Conservation (phyloP, 2,329 filamentous ascomycete species). For the Coniella vitis region DNA sequence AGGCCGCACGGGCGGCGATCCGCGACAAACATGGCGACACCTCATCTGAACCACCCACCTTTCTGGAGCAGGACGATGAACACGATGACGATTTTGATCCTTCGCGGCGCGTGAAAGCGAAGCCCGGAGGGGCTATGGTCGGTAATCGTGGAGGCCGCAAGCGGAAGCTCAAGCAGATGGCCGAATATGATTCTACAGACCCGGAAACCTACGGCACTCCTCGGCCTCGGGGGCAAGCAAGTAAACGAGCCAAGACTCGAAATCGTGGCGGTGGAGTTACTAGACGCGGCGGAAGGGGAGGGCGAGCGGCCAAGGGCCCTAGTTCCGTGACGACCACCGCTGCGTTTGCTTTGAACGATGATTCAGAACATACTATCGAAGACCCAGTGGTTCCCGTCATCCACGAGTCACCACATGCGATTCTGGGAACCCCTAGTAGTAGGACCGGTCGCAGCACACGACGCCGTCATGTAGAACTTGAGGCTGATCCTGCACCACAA, state of each 20-base stretch:
- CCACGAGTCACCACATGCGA: slow-evolving; percentile 4
- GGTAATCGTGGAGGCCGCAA: slow-evolving; percentile 12
- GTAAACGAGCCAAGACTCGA: slow-evolving; percentile 4
- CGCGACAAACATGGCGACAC: slow-evolving; percentile 9
- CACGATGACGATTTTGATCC: slow-evolving; percentile 16
- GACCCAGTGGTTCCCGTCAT: background rate
- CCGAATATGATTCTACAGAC: background rate
- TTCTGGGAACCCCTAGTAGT: slow-evolving; percentile 16
- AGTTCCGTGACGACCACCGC: slow-evolving; percentile 9
- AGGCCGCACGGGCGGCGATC: slow-evolving; percentile 1
- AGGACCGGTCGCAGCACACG: slow-evolving; percentile 10
- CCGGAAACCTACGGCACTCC: slow-evolving; percentile 7
- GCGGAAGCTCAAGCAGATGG: slow-evolving; percentile 8
- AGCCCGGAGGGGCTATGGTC: slow-evolving; percentile 3
- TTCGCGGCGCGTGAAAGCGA: slow-evolving; percentile 2
- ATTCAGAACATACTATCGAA: slow-evolving; percentile 2
- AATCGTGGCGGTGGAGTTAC: background rate
- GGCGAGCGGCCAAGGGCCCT: background rate
- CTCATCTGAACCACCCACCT: background rate
- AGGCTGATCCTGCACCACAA: slow-evolving; percentile 8
- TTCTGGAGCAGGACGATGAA: slow-evolving; percentile 20
- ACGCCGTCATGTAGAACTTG: slow-evolving; percentile 6
- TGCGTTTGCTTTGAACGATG: slow-evolving; percentile 11
- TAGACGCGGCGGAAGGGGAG: slow-evolving; percentile 11
- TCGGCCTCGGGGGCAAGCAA: slow-evolving; percentile 3